Conservation (phyloP, 2,329 filamentous ascomycete species). For the Capronia epimyces region DNA sequence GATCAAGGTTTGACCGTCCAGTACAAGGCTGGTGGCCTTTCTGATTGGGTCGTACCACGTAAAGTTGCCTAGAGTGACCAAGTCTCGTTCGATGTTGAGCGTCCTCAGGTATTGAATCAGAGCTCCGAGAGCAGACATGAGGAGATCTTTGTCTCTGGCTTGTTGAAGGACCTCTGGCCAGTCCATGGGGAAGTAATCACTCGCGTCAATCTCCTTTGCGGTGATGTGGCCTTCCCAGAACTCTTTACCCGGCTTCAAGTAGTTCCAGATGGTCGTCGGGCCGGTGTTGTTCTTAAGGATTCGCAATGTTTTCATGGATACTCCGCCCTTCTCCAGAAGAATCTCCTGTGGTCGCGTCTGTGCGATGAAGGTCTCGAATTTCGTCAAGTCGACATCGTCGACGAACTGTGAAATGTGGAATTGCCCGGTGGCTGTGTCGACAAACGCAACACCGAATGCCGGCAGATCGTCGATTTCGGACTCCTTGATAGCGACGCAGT, state of each 20-base stretch:
- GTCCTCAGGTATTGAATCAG: constrained; percentile 78
- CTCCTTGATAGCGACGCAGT: constrained; percentile 92
- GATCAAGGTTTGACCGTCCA: constrained; percentile 93
- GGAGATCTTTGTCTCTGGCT: constrained; percentile 68
- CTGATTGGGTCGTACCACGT: constrained; percentile 87
- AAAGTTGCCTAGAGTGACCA: constrained; percentile 88
- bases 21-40: constrained; percentile 78
- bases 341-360: constrained; percentile 86
- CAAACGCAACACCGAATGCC: constrained; percentile 85
- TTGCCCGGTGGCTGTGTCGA: constrained; percentile 91
- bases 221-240: constrained; percentile 86
- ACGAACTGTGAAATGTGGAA: constrained; percentile 90
- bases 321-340: constrained; percentile 75
- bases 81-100: constrained; percentile 80
- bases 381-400: constrained; percentile 88
- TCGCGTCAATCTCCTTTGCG: constrained; percentile 70
- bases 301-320: constrained; percentile 82
- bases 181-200: constrained; percentile 70
- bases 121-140: constrained; percentile 88
- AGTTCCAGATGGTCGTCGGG: constrained; percentile 92
- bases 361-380: constrained; percentile 93
- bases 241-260: constrained; percentile 77
- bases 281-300: constrained; percentile 95
- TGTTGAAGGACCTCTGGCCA: constrained; percentile 75
- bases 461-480: constrained; percentile 64